phyloP scores from a whole-genome alignment of 768 basidiomycete genomes.

The Neoboletus magnificus region DNA sequence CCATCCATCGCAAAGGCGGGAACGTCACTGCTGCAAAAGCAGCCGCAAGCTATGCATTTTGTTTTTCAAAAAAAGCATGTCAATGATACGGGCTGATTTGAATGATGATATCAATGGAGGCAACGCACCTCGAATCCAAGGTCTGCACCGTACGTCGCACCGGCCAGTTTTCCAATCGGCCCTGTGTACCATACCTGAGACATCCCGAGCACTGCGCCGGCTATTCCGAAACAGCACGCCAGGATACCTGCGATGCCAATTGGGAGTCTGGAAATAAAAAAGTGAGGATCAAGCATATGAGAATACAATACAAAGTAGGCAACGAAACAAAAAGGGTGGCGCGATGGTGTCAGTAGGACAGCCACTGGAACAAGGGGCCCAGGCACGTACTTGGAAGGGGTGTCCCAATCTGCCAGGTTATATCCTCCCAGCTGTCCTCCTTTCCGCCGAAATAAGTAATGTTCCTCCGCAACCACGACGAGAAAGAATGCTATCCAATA shows the following conservation, averaged over 20 bases:
- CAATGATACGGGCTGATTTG: not conserved
- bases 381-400: constrained; percentile 32
- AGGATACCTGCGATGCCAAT: constrained; percentile 46
- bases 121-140: constrained; percentile 49
- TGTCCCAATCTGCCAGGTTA: constrained; percentile 48
- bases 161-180: constrained; percentile 43
- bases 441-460: constrained; percentile 42
- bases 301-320: no score
- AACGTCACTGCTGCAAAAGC: constrained; percentile 45
- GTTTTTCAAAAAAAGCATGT: no score
- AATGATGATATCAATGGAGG: not conserved
- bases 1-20: constrained; percentile 47
- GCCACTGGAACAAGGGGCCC: not conserved
- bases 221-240: constrained; percentile 46
- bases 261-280: constrained; percentile 35
- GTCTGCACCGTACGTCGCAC: constrained; percentile 44
- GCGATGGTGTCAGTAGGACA: not conserved
- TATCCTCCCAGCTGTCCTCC: constrained; percentile 47
- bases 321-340: not conserved
- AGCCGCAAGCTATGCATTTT: constrained; percentile 37
- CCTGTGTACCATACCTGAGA: constrained; percentile 53
- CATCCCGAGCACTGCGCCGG: constrained; percentile 52
- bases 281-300: not conserved
- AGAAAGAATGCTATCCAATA: constrained; percentile 50
- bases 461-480: constrained; percentile 44